Evolutionary conservation across 2,329 filamentous ascomycete genomes (phyloP), one percentile per base, ranked within the genome.

Genomic region (Aurifilum marmelostoma): DNA sequence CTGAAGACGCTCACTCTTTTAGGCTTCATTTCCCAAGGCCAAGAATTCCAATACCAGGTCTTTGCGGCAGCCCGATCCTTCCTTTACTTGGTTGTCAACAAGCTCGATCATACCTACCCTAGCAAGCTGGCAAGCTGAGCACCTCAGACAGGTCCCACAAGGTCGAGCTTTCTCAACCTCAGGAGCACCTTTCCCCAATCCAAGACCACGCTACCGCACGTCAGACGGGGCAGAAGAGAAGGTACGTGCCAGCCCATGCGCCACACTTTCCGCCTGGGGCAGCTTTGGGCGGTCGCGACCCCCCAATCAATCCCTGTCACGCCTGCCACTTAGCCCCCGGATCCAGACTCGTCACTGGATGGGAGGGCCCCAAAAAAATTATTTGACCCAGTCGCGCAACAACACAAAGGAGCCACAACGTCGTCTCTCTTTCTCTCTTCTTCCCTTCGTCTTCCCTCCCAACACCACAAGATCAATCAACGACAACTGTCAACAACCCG

Each of bases 401-500:
- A 69, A 69, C 37, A 65, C 73, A 73, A 74, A 72, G 66, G 71
- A 71, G 72, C 71, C 73, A 73, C 74, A 73, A 74, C 73, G 73
- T 73, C 74, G 72, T 47, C 43, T 47, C 59, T 72, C 71, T 74
- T 72, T 73, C 74, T 74, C 73, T 75, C 72, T 73, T 73, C 75
- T 73, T 67, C 75, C 74, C 72, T 70, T 72, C 76, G 74, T 77
- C 76, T 78, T 77, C 75, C 76, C 74, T 74, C 75, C 72, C 70
- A 73, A 72, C 69, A 70, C 50, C 68, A 68, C 70, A 78, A 76
- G 74, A 79, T 77, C 77, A 76, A 75, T 76, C 74, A 73, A 69
- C 74, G 71, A 72, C 73, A 62, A 73, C 78, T 77, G 77, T 78
- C 80, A 82, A 79, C 80, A 78, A 79, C 78, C 64, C 67, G 72